A percentile compares a stretch with the other conserved stretches of the same genome.
Conservation (phyloP, 306 rosid genomes). For the Citrullus colocynthis region DNA sequence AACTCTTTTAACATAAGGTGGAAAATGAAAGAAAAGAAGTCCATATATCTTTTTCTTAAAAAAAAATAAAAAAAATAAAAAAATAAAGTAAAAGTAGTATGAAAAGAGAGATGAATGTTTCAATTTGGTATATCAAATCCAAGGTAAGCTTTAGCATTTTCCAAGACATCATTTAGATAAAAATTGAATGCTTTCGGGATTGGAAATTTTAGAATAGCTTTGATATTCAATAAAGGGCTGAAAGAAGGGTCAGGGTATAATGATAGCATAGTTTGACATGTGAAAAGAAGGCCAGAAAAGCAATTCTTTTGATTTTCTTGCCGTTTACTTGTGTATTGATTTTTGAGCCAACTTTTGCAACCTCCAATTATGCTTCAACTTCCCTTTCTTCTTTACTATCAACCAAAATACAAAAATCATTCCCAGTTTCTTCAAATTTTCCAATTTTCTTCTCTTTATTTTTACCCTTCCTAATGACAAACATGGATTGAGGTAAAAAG, state of each 20-base stretch:
- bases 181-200: neutral
- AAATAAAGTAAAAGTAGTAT: neutral
- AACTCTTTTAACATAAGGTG: neutral
- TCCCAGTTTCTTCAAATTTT: too few species aligned
- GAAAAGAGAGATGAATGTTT: neutral
- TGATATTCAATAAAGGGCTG: neutral
- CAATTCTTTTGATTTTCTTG: neutral
- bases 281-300: neutral
- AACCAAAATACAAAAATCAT: too few species aligned
- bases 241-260: neutral
- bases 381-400: neutral
- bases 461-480: too few species aligned
- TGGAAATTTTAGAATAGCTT: neutral
- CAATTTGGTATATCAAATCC: neutral
- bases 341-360: neutral
- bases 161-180: neutral
- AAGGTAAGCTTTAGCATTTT: neutral
- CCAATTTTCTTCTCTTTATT: too few species aligned
- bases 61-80: neutral
- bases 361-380: neutral
- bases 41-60: neutral
- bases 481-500: too few species aligned
- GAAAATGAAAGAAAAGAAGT: neutral
- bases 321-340: neutral
- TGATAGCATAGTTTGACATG: neutral